phyloP scores from a whole-genome alignment of 2,329 filamentous ascomycete genomes.

The Aspergillus unguis region DNA sequence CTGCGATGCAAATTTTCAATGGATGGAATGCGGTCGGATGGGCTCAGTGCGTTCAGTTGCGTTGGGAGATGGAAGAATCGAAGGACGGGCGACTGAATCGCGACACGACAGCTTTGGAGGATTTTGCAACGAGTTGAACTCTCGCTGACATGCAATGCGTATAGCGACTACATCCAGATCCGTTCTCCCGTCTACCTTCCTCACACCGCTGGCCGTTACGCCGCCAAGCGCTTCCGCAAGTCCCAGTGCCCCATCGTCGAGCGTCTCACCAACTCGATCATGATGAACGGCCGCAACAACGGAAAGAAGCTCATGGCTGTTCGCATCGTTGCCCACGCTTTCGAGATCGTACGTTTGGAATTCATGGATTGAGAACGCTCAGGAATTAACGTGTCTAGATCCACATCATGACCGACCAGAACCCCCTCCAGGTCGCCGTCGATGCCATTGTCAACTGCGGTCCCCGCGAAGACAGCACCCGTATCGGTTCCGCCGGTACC shows the following conservation, averaged over 20 bases:
- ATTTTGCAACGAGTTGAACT: slow-evolving; percentile 11
- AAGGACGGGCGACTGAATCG: slow-evolving; percentile 8
- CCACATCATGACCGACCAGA: slow-evolving; percentile 99
- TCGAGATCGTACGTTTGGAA: slow-evolving; percentile 85
- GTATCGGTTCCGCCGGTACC: slow-evolving; percentile 99
- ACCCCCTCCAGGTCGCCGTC: slow-evolving; percentile 99
- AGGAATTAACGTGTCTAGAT: slow-evolving; percentile 58
- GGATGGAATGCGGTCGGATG: slow-evolving; percentile 7
- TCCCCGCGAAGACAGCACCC: slow-evolving; percentile 98
- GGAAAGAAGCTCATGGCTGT: slow-evolving; percentile 99
- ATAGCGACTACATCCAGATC: slow-evolving; percentile 99
- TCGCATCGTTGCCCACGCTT: slow-evolving; percentile 96
- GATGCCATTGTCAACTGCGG: slow-evolving; percentile 99
- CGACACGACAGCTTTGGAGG: slow-evolving; percentile 5
- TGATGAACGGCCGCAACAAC: slow-evolving; percentile 99
- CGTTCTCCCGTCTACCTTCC: slow-evolving; percentile 98
- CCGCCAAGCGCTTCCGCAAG: slow-evolving; percentile 99
- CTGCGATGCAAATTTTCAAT: slow-evolving; percentile 20
- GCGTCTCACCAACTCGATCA: slow-evolving; percentile 99
- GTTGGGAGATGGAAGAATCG: not conserved
- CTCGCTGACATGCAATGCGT: slow-evolving; percentile 29
- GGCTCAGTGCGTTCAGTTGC: not conserved
- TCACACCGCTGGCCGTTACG: slow-evolving; percentile 98
- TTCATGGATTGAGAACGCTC: not conserved
- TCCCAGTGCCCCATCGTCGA: slow-evolving; percentile 99